These are phyloP conservation scores for Corymbia calophylla DNA, from an alignment of 441 rosid genomes.

Conservation along the genomic window DNA sequence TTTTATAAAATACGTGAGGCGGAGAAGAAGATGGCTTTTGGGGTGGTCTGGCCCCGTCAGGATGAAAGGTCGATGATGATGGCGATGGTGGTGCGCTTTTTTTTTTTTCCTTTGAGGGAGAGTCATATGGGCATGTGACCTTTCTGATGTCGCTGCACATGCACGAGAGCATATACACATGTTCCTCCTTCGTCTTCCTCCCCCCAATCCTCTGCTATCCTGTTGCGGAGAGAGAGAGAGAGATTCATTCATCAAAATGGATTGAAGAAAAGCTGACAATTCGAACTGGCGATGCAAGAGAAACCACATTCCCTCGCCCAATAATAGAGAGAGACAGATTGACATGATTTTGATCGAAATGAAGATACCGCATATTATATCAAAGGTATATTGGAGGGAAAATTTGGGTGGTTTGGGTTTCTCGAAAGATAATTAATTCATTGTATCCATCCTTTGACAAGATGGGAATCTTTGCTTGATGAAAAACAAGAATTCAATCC, in stretches of 20 bases:
- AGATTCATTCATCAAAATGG: constrained; percentile 15
- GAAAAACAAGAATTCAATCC: background rate
- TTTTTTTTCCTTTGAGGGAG: background rate
- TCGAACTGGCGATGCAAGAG: background rate
- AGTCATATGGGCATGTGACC: constrained; percentile 37
- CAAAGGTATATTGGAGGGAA: background rate
- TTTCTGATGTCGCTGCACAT: constrained; percentile 35
- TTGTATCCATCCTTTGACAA: background rate
- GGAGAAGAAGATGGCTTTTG: background rate
- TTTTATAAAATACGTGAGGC: background rate
- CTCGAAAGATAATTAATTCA: background rate
- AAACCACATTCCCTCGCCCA: background rate
- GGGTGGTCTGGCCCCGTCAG: background rate
- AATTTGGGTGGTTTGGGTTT: background rate
- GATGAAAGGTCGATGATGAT: background rate
- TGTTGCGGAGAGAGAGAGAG: background rate
- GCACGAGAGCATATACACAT: constrained; percentile 33
- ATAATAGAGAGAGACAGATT: background rate
- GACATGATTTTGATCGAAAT: background rate
- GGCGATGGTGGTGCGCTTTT: background rate
- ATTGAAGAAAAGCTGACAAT: constrained; percentile 21
- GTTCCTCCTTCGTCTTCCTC: constrained; percentile 24
- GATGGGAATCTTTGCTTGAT: background rate
- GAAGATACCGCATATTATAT: background rate
- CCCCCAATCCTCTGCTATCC: background rate